Evolutionary conservation across 768 basidiomycete genomes (phyloP).

Genomic region (Boletus tomentosulus): DNA sequence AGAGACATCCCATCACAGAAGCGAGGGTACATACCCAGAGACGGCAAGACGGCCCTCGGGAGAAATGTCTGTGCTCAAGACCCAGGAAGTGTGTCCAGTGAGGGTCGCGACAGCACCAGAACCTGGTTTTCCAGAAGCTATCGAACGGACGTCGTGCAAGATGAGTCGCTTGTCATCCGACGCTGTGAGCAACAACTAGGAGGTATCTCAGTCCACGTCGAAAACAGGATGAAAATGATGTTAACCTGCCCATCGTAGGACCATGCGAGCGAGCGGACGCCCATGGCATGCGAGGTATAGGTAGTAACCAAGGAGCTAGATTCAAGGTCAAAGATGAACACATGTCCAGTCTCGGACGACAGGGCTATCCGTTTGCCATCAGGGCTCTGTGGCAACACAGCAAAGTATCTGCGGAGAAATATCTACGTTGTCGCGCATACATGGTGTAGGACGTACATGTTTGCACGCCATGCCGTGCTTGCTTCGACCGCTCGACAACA

Average conservation of each 20-base stretch:
- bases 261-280: slow-evolving; percentile 85
- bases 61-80: slow-evolving; percentile 76
- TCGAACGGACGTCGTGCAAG: slow-evolving; percentile 82
- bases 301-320: slow-evolving; percentile 59
- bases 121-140: slow-evolving; percentile 53
- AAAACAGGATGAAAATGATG: slow-evolving; percentile 1
- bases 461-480: slow-evolving; percentile 77
- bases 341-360: slow-evolving; percentile 82
- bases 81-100: slow-evolving; percentile 89
- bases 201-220: neutral
- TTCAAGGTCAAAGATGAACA: slow-evolving; percentile 81
- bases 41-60: slow-evolving; percentile 76
- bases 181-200: slow-evolving; percentile 80
- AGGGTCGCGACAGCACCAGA: slow-evolving; percentile 81
- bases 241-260: slow-evolving; percentile 82
- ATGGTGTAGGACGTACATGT: slow-evolving; percentile 46
- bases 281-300: slow-evolving; percentile 87
- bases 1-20: neutral
- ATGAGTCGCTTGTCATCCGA: slow-evolving; percentile 92
- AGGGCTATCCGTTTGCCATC: slow-evolving; percentile 81
- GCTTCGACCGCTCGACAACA: slow-evolving; percentile 60
- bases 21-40: slow-evolving; percentile 59
- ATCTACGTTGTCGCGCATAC: neutral
- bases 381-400: slow-evolving; percentile 58
- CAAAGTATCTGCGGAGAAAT: neutral